Evolutionary conservation across 164 flowering plant species (phyloP), one percentile per base, ranked within the genome.

Genomic region (Annona squamosa): DNA sequence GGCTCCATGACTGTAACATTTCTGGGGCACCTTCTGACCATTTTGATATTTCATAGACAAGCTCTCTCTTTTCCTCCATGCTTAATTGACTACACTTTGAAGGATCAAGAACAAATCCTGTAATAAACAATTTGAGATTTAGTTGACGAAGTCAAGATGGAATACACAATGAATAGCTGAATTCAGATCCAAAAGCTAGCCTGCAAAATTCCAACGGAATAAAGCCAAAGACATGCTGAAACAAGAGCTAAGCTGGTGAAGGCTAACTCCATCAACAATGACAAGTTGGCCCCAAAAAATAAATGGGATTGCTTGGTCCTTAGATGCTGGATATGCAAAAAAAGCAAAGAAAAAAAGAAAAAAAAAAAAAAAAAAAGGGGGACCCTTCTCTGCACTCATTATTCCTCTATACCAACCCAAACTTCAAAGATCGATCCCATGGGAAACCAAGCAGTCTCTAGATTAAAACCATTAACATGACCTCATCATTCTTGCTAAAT

Each of bases 31-130:
- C 90, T 72, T 85, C 74, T 0, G 92, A 68, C 84, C 85, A 83
- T 71, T 90, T 81, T 46, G 97, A 85, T 67, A 93, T 63, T 79
- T 87, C 86, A 80, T 87, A 84, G 4, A 95, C 94, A 70, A 95
- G 84, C 48, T 91, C 89, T 82, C 94, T 86, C 82, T 93, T 95
- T 77, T 89, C 89, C 46, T 91, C 95, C 86, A 89, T 70, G 71
- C 84, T 90, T 79, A 95, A 73, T 74, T 82, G 83, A 71, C 88
- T 87, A 77, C 88, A 85, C 78, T 89, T 88, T 45, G 85, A 82
- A 66, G 90, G 86, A 75, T 94, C 97, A 48, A 83, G 81, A 61
- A 84, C 76, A 71, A 77, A 68, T 66, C 90, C 94, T 91, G 83
- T 2, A 74, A 41, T 41, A 67, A 71, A 43, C 61, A 71, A 48